Conservation (phyloP, 129 eudicot genomes). For the Lactuca saligna region DNA sequence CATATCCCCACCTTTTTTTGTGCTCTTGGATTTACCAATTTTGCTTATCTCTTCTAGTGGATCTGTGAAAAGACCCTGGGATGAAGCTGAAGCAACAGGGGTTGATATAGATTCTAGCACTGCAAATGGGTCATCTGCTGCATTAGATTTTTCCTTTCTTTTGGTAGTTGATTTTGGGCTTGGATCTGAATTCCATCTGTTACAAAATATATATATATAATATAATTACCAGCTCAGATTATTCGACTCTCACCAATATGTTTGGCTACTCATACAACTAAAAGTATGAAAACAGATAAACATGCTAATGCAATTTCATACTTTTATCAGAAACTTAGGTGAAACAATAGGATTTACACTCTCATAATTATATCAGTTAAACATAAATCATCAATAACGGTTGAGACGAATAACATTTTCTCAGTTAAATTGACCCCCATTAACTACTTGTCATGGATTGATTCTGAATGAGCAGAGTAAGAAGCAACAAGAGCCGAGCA, state of each 20-base stretch:
- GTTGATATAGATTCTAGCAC: conserved; percentile 55
- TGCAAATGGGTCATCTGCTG: conserved; percentile 62
- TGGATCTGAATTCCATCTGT: conserved; percentile 56
- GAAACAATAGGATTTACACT: not conserved
- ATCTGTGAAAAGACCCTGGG: conserved; percentile 44
- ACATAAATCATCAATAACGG: conserved; percentile 9
- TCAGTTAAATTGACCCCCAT: too few species aligned
- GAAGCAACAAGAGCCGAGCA: too few species aligned
- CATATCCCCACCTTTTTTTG: conserved; percentile 40
- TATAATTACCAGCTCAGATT: conserved; percentile 14
- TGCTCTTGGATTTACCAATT: conserved; percentile 41
- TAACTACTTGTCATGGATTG: too few species aligned
- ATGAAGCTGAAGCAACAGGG: conserved; percentile 46
- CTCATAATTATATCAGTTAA: too few species aligned
- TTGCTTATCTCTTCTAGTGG: conserved; percentile 68
- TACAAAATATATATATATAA: too few species aligned
- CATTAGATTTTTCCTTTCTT: conserved; percentile 38
- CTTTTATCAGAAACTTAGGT: not conserved
- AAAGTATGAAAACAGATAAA: not conserved
- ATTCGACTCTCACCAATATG: not conserved
- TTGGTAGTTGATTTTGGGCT: conserved; percentile 40
- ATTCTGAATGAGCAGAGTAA: too few species aligned
- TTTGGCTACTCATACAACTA: not conserved
- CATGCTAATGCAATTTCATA: not conserved
- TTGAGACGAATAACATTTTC: not conserved